Conservation (phyloP, 495 filamentous ascomycete species). For the Xylaria cubensis region DNA sequence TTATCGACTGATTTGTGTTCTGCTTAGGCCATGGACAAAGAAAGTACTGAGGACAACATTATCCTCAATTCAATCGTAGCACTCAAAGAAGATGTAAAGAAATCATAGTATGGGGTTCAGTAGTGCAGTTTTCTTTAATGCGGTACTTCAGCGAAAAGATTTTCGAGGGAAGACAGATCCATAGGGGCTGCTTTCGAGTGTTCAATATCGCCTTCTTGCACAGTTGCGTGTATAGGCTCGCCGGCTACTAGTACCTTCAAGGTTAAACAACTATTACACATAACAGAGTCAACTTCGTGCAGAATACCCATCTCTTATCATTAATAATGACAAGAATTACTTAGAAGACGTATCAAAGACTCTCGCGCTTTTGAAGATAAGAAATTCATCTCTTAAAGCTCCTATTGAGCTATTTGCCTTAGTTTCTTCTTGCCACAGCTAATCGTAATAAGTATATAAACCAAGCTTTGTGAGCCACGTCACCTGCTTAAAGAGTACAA, state of each 20-base stretch:
- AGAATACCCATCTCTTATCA: neutral
- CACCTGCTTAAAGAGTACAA: neutral
- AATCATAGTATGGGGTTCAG: neutral
- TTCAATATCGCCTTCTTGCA: neutral
- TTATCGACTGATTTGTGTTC: neutral
- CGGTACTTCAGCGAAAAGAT: neutral
- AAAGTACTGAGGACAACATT: slow-evolving; percentile 2
- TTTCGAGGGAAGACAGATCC: neutral
- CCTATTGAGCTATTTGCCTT: neutral
- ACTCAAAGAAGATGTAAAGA: slow-evolving; percentile 13
- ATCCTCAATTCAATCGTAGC: neutral
- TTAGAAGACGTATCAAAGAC: neutral
- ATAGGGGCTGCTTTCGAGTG: neutral
- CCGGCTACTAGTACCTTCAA: neutral
- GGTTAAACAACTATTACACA: neutral
- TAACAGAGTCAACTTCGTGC: neutral
- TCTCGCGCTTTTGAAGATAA: neutral
- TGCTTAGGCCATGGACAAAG: slow-evolving; percentile 1
- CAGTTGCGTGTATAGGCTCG: neutral
- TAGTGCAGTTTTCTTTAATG: neutral
- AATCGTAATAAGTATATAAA: neutral
- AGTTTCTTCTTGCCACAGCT: neutral
- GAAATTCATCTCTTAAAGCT: neutral
- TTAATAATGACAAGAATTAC: neutral
- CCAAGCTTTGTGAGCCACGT: neutral